phyloP scores from a whole-genome alignment of 345 rosid genomes.

The Eucalyptus rudis region DNA sequence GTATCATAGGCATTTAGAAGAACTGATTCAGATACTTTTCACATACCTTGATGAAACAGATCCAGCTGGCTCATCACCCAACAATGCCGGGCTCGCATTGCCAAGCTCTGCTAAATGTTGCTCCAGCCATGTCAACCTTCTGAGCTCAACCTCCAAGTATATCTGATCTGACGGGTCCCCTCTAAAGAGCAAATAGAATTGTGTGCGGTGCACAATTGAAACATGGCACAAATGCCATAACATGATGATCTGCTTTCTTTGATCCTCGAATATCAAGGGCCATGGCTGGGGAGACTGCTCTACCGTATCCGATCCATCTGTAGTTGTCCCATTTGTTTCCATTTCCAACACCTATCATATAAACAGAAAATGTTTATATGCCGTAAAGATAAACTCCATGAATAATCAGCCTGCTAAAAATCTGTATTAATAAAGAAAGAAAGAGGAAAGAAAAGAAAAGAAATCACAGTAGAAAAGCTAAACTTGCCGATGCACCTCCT shows the following conservation, averaged over 20 bases:
- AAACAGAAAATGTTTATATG: neutral
- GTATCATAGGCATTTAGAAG: neutral
- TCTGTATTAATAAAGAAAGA: neutral
- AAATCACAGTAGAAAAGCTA: neutral
- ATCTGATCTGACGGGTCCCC: conserved; percentile 85
- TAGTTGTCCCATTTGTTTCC: conserved; percentile 46
- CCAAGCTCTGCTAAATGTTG: conserved; percentile 92
- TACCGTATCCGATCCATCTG: conserved; percentile 15
- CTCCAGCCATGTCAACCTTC: conserved; percentile 83
- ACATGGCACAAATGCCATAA: conserved; percentile 97
- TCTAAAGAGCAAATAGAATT: conserved; percentile 66
- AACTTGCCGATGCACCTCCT: neutral
- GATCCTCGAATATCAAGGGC: conserved; percentile 65
- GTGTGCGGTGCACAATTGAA: conserved; percentile 81
- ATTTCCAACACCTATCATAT: conserved; percentile 59
- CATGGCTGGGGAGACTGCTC: conserved; percentile 57
- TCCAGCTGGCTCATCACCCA: conserved; percentile 89
- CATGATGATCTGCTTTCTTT: conserved; percentile 84
- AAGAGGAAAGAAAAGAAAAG: neutral
- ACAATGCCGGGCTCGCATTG: conserved; percentile 88
- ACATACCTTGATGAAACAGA: conserved; percentile 73
- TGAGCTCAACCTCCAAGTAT: conserved; percentile 87
- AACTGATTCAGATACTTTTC: neutral
- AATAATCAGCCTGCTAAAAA: neutral
- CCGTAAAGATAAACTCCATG: neutral